Conservation (phyloP, 805 yeast genomes). For the Ogataea trehalophila region DNA sequence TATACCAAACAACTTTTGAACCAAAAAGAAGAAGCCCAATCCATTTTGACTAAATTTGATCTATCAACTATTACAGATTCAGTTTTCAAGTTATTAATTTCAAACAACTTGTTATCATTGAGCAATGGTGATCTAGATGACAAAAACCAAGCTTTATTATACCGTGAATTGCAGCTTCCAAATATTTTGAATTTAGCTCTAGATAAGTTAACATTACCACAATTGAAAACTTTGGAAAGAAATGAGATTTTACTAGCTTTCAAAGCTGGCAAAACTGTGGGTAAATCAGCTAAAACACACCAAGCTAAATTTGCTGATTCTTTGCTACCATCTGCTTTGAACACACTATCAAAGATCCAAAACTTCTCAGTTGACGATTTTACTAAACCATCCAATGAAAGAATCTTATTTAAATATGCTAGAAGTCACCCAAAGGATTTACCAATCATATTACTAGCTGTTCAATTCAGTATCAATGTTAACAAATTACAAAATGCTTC, state of each 20-base stretch:
- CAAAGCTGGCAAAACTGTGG: slow-evolving; percentile 32
- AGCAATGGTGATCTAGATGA: slow-evolving; percentile 2
- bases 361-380: slow-evolving; percentile 13
- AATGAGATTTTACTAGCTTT: slow-evolving; percentile 42
- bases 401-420: slow-evolving; percentile 32
- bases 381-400: slow-evolving; percentile 23
- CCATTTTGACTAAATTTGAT: slow-evolving; percentile 34
- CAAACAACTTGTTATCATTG: slow-evolving; percentile 40
- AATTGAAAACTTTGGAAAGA: slow-evolving; percentile 36
- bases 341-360: slow-evolving; percentile 16
- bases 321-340: slow-evolving; percentile 22
- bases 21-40: slow-evolving; percentile 29
- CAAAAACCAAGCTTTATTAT: slow-evolving; percentile 23
- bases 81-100: slow-evolving; percentile 36
- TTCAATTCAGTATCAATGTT: slow-evolving; percentile 29
- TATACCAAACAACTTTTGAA: slow-evolving; percentile 42
- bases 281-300: slow-evolving; percentile 15
- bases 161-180: slow-evolving; percentile 29
- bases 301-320: slow-evolving; percentile 21
- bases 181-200: slow-evolving; percentile 21
- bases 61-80: slow-evolving; percentile 32
- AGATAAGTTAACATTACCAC: slow-evolving; percentile 35
- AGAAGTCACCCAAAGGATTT: slow-evolving; percentile 26
- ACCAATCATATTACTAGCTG: slow-evolving; percentile 30
- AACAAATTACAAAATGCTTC: slow-evolving; percentile 33